Evolutionary conservation across 495 filamentous ascomycete genomes (phyloP).

Genomic region (Xylaria palmicola): DNA sequence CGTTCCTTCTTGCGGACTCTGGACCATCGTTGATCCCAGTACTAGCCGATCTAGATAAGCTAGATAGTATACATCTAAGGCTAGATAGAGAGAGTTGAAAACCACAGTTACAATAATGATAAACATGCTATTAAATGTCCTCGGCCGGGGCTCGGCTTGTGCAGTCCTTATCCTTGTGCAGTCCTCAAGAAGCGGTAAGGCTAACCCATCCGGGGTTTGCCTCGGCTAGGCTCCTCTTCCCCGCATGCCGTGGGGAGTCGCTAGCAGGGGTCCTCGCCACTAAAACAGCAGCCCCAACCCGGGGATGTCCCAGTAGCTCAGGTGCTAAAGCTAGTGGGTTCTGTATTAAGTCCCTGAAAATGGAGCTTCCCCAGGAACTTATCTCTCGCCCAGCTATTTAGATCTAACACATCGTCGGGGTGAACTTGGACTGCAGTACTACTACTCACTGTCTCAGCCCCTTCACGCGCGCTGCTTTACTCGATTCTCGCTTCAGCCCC

Average conservation of each 20-base stretch:
- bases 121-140: too few species aligned
- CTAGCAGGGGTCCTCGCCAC: background rate
- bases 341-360: too few species aligned
- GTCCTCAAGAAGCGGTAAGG: background rate
- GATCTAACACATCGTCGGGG: background rate
- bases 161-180: background rate
- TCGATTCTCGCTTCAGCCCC: background rate
- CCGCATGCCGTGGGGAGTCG: background rate
- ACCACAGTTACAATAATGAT: too few species aligned
- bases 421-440: background rate
- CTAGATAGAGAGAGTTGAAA: too few species aligned
- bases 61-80: too few species aligned
- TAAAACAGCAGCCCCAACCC: background rate
- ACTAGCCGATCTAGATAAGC: too few species aligned
- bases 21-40: too few species aligned
- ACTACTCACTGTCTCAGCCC: background rate
- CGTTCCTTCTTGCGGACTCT: too few species aligned
- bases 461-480: background rate
- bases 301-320: background rate
- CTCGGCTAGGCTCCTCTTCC: constrained; percentile 4
- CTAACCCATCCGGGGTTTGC: background rate
- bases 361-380: background rate
- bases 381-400: background rate
- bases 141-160: too few species aligned
- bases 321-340: background rate